A percentile compares a stretch with the other conserved stretches of the same genome.
phyloP scores from a whole-genome alignment of 331 rosid genomes.

The Stylosanthes scabra region DNA sequence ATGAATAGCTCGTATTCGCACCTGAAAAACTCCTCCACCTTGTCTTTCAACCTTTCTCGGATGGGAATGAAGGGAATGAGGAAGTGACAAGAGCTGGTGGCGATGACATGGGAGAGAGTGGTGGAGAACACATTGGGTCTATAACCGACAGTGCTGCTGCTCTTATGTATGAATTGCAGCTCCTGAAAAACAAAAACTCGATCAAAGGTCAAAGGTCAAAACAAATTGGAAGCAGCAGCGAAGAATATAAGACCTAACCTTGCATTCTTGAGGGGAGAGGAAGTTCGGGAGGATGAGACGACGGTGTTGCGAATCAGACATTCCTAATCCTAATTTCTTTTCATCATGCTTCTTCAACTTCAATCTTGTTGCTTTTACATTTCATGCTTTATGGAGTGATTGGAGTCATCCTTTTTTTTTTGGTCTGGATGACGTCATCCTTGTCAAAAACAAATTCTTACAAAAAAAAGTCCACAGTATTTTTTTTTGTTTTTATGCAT shows the following conservation, averaged over 20 bases:
- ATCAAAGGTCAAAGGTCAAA: neutral
- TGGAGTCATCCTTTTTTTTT: neutral
- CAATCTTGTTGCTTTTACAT: neutral
- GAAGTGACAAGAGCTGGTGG: conserved; percentile 72
- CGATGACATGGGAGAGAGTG: conserved; percentile 84
- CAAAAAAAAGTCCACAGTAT: no score
- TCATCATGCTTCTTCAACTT: neutral
- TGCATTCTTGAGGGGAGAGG: conserved; percentile 65
- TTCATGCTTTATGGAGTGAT: neutral
- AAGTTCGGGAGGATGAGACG: conserved; percentile 63
- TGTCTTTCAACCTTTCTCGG: conserved; percentile 90
- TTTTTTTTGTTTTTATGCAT: no score
- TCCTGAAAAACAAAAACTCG: conserved; percentile 43
- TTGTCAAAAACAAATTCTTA: no score
- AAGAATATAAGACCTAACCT: conserved; percentile 37
- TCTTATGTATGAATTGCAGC: conserved; percentile 88
- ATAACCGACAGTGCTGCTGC: conserved; percentile 88
- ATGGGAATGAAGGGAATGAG: conserved; percentile 81
- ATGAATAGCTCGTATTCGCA: conserved; percentile 82
- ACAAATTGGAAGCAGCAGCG: neutral
- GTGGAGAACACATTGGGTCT: conserved; percentile 87
- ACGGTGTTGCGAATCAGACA: conserved; percentile 46
- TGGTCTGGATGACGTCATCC: no score
- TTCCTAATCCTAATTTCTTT: neutral
- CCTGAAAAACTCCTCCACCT: conserved; percentile 83